These are phyloP conservation scores for Phytophthora ramorum DNA, from an alignment of 352 stramenopile species.

Conservation along the genomic window DNA sequence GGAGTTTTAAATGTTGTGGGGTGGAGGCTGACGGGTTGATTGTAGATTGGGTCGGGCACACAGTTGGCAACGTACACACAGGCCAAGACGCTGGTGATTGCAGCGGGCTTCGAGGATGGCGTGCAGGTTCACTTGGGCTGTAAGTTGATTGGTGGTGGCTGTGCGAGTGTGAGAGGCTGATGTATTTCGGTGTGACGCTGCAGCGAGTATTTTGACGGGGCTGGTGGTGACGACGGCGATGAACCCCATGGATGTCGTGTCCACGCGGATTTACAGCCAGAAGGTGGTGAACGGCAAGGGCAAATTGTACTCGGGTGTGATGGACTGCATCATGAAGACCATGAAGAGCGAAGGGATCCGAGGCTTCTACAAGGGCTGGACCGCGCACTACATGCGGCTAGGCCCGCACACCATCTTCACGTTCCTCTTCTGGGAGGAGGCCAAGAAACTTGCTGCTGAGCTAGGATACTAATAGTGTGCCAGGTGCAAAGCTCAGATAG, in stretches of 20 bases:
- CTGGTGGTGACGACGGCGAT: conserved; percentile 85
- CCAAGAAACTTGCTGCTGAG: conserved; percentile 71
- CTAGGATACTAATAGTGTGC: conserved; percentile 60
- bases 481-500: conserved; percentile 26
- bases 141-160: conserved; percentile 31
- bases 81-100: conserved; percentile 83
- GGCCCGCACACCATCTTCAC: conserved; percentile 89
- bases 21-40: conserved; percentile 9
- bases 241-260: conserved; percentile 91
- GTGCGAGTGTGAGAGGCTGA: background rate
- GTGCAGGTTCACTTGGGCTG: conserved; percentile 80
- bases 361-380: conserved; percentile 90
- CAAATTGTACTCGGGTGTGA: conserved; percentile 73
- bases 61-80: conserved; percentile 88
- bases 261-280: conserved; percentile 88
- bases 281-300: conserved; percentile 89
- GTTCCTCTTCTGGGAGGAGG: conserved; percentile 89
- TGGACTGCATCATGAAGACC: conserved; percentile 86
- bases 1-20: background rate
- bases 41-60: conserved; percentile 83
- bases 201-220: conserved; percentile 84
- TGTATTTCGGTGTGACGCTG: conserved; percentile 5
- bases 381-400: conserved; percentile 88
- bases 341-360: conserved; percentile 78
- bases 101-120: conserved; percentile 75